phyloP scores from a whole-genome alignment of 2,329 filamentous ascomycete genomes.

The Pestalotiopsis sp. region DNA sequence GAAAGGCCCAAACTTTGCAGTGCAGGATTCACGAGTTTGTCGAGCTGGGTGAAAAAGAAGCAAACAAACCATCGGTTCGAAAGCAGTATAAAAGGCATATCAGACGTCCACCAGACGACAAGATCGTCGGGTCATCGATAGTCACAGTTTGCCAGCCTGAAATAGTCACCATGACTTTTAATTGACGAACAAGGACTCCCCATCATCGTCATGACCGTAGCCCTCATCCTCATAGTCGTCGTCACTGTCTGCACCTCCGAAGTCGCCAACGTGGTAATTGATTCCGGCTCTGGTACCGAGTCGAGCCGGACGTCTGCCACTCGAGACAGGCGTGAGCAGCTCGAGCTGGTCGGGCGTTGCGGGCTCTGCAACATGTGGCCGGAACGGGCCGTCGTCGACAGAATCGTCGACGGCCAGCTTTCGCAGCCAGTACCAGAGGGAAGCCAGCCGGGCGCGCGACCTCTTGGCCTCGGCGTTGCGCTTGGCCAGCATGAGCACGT shows the following conservation, averaged over 20 bases:
- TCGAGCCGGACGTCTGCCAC: neutral
- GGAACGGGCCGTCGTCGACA: neutral
- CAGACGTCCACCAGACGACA: no score
- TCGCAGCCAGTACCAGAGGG: slow-evolving; percentile 15
- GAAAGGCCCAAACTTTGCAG: no score
- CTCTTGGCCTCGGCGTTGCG: slow-evolving; percentile 15
- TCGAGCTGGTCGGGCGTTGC: neutral
- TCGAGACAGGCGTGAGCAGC: neutral
- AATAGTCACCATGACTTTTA: neutral
- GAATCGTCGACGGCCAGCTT: neutral
- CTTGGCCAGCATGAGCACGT: slow-evolving; percentile 19
- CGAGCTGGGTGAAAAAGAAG: no score
- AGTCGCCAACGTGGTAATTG: neutral
- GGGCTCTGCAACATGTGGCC: neutral
- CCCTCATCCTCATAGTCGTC: slow-evolving; percentile 11
- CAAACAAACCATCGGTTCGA: no score
- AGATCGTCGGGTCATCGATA: no score
- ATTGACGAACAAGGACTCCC: slow-evolving; percentile 10
- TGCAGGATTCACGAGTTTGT: no score
- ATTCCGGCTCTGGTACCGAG: neutral
- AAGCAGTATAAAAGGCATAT: no score
- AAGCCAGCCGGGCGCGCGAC: slow-evolving; percentile 15
- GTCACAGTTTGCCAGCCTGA: neutral
- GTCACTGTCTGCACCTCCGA: slow-evolving; percentile 3
- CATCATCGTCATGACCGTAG: neutral